phyloP scores from a whole-genome alignment of 805 yeast species.

The Wickerhamomyces kurtzmanii region DNA sequence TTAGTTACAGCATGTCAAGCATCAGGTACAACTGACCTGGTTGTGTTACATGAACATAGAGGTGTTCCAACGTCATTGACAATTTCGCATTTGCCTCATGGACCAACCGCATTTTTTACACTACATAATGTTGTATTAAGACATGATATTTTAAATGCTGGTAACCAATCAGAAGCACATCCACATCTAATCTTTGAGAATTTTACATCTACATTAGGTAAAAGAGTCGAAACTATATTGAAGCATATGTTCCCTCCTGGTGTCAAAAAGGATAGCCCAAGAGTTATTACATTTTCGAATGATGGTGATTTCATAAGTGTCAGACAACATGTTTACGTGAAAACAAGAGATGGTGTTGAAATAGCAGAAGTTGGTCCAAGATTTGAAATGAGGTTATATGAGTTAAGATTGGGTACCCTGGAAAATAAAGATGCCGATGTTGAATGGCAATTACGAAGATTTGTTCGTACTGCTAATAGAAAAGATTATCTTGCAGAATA shows the following conservation, averaged over 20 bases:
- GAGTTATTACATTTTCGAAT: constrained; percentile 91
- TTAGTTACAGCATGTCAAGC: constrained; percentile 76
- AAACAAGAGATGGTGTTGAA: constrained; percentile 82
- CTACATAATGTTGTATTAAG: constrained; percentile 89
- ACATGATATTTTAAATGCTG: constrained; percentile 81
- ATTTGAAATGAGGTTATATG: constrained; percentile 91
- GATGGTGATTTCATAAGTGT: constrained; percentile 88
- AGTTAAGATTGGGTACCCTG: constrained; percentile 78
- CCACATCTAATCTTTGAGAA: constrained; percentile 94
- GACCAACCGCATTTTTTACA: constrained; percentile 93
- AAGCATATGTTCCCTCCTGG: constrained; percentile 96
- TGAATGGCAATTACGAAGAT: constrained; percentile 94
- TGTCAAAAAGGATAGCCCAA: constrained; percentile 77
- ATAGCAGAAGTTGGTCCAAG: constrained; percentile 97
- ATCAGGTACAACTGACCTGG: constrained; percentile 74
- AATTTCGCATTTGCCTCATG: constrained; percentile 93
- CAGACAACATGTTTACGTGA: constrained; percentile 90
- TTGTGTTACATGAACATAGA: constrained; percentile 90
- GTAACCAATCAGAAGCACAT: constrained; percentile 82
- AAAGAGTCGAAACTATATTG: constrained; percentile 68
- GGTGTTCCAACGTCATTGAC: constrained; percentile 97
- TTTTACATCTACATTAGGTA: constrained; percentile 72
- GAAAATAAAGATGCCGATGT: constrained; percentile 95
- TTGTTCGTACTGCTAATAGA: constrained; percentile 90
- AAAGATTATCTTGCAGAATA: constrained; percentile 86